Conservation (phyloP, 352 stramenopile genomes). For the Thalassiosira mediterranea region DNA sequence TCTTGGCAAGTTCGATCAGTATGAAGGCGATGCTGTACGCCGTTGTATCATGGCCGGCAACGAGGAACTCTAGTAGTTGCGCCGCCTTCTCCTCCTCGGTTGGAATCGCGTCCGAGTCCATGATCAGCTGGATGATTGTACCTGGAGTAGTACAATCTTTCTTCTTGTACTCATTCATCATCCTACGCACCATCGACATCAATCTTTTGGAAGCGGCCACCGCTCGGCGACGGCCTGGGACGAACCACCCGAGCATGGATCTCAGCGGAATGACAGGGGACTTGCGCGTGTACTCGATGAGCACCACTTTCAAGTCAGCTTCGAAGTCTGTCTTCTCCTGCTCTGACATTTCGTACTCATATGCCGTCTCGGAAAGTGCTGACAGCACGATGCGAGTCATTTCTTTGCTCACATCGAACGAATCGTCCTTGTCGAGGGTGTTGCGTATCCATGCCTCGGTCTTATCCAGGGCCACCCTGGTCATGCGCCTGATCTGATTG, state of each 20-base stretch:
- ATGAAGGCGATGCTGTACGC: conserved; percentile 52
- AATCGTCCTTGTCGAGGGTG: conserved; percentile 5
- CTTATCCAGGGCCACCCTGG: conserved; percentile 42
- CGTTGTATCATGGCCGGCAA: conserved; percentile 60
- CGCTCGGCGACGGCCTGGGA: conserved; percentile 27
- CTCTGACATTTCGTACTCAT: conserved; percentile 47
- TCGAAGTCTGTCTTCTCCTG: conserved; percentile 40
- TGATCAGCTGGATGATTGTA: conserved; percentile 51
- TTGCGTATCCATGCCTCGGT: conserved; percentile 55
- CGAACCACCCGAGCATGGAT: conserved; percentile 7
- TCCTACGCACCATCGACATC: conserved; percentile 27
- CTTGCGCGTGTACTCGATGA: conserved; percentile 45
- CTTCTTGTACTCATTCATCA: conserved; percentile 41
- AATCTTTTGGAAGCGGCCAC: conserved; percentile 18
- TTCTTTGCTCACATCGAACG: conserved; percentile 54
- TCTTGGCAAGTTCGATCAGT: conserved; percentile 46
- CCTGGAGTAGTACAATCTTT: conserved; percentile 6
- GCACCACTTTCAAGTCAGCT: conserved; percentile 28
- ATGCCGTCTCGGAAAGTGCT: conserved; percentile 53
- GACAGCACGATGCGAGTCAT: conserved; percentile 19
- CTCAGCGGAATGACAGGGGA: conserved; percentile 38
- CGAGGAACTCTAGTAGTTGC: conserved; percentile 49
- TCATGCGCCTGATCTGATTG: conserved; percentile 54
- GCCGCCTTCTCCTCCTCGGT: conserved; percentile 37
- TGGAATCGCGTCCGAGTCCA: conserved; percentile 29